Evolutionary conservation across 106 monocot species (phyloP), one percentile per base, ranked within the genome.

Genomic region (Acanthochlamys bracteata): DNA sequence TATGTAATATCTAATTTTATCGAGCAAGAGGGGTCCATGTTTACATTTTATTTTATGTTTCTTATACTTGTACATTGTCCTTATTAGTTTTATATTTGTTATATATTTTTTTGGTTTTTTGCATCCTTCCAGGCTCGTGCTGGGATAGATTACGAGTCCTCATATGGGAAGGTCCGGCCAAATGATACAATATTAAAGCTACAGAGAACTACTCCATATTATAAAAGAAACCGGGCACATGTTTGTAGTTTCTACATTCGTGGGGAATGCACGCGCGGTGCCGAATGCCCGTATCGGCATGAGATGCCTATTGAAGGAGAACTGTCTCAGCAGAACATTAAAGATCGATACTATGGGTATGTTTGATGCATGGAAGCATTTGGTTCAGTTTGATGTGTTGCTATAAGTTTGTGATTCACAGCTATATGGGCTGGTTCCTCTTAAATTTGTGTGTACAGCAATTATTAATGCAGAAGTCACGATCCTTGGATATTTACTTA

Each of bases 331-430:
- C 98, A 99, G 61, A 99, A 99, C 68, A 99, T 99, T 16, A 99
- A 99, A 78, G 98, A 99, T 76, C 88, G 98, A 16, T 99, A 99
- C 39, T 99, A 99, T 59, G 98, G 98, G 98, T 99, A 89, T 66
- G 80, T 73, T 43, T 51, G 2, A 25, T 25, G 3, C 26, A 19
- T 7, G 24, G 21, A 57, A 57, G 9, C 49, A 49, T 49, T 12
- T 17, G 3, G 12, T 49, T 49, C 2, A 49, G 49, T 2, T 10
- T 1, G 3, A 2, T 49, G 17, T 49, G 49, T 49, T 10, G 2
- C 9, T 1, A 49, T 17, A 12, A 14, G 17, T 17, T 17, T 17
- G 15, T 49, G 17, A 49, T 49, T 12, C 9, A 2, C 10, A 14
- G 49, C 49, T 49, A 1, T 33, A 3, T 33, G 33, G 1, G 33